Evolutionary conservation across 2,329 filamentous ascomycete genomes (phyloP).

Genomic region (Verticillium alfalfae): DNA sequence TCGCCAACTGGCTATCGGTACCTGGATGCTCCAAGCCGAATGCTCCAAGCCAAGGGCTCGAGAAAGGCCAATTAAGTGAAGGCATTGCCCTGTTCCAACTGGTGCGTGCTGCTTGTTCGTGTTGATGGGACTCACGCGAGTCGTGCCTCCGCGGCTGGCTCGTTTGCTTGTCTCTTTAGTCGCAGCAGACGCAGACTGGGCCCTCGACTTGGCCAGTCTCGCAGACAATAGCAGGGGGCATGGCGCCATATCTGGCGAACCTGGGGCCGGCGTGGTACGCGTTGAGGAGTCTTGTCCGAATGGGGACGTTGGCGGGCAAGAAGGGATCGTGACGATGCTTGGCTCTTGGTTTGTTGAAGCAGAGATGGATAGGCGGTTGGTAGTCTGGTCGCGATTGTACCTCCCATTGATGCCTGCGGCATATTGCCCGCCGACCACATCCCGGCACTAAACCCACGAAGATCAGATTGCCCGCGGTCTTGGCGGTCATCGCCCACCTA

Average conservation of each 20-base stretch:
- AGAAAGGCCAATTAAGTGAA: neutral
- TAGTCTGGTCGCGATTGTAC: neutral
- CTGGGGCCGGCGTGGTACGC: neutral
- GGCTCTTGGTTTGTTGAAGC: neutral
- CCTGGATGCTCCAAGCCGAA: constrained; percentile 1
- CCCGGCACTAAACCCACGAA: neutral
- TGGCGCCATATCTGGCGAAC: neutral
- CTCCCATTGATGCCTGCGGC: neutral
- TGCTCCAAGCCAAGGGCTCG: neutral
- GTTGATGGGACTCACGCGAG: neutral
- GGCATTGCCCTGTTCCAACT: neutral
- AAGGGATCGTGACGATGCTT: neutral
- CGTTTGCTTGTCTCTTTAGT: neutral
- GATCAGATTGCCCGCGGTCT: neutral
- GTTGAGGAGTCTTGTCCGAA: neutral
- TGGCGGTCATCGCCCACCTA: neutral
- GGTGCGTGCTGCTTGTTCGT: neutral
- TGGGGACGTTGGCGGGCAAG: neutral
- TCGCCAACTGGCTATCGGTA: neutral
- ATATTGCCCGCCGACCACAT: neutral
- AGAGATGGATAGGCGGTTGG: neutral
- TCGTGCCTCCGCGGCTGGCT: neutral
- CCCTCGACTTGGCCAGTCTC: neutral
- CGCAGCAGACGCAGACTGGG: neutral
- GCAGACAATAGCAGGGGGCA: neutral